Evolutionary conservation across 257 asterid genomes (phyloP).

Genomic region (Solanum pimpinellifolium): DNA sequence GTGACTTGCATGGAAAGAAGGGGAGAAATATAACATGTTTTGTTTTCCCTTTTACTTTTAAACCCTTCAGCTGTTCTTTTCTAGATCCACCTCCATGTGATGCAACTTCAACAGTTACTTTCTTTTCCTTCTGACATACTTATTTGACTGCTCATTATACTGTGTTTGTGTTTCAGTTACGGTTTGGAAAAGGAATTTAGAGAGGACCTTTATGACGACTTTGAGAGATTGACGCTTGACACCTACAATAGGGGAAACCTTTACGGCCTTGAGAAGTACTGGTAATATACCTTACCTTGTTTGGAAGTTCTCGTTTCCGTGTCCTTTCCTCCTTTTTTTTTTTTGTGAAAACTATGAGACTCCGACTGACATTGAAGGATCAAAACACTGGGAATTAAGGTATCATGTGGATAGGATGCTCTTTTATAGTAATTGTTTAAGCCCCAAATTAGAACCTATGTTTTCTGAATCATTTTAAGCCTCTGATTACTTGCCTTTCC

Average conservation of each 20-base stretch:
- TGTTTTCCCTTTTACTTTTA: not conserved
- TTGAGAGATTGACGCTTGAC: slow-evolving; percentile 62
- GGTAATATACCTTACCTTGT: slow-evolving; percentile 31
- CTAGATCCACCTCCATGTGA: not conserved
- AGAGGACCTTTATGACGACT: slow-evolving; percentile 66
- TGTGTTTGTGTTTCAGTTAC: slow-evolving; percentile 37
- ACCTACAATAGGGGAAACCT: slow-evolving; percentile 61
- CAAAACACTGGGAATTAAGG: not conserved
- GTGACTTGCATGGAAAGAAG: not conserved
- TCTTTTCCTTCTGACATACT: not conserved
- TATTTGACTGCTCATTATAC: not conserved
- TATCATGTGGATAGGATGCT: not conserved
- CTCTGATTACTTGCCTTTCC: not conserved
- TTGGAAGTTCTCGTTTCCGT: not conserved
- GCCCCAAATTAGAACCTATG: not conserved
- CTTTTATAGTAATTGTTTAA: not conserved
- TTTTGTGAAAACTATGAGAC: not conserved
- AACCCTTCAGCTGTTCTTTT: not conserved
- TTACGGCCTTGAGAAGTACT: slow-evolving; percentile 86
- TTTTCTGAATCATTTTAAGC: not conserved
- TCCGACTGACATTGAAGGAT: not conserved
- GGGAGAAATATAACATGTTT: not conserved
- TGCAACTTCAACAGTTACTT: not conserved
- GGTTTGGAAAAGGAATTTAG: slow-evolving; percentile 81
- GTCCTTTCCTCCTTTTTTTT: not conserved